Evolutionary conservation across 805 yeast genomes (phyloP).

Genomic region (Starmerella geochares): DNA sequence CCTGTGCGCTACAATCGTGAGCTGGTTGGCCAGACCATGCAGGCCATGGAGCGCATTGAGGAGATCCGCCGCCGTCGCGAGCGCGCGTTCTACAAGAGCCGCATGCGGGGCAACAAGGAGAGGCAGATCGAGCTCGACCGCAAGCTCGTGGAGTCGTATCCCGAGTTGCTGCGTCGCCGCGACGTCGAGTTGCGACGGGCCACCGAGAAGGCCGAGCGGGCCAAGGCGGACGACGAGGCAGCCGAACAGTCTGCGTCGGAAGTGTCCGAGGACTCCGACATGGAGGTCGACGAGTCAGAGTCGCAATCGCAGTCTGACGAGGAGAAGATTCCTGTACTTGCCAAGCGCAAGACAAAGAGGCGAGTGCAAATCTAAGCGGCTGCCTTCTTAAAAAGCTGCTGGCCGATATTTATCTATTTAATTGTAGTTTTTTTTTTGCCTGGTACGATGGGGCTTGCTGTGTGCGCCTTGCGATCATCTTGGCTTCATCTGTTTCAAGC

Average conservation of each 20-base stretch:
- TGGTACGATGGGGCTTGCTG: no score
- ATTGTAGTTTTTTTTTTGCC: background rate
- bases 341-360: conserved; percentile 51
- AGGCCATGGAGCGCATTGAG: conserved; percentile 92
- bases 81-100: conserved; percentile 96
- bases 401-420: conserved; percentile 6
- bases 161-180: conserved; percentile 82
- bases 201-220: conserved; percentile 44
- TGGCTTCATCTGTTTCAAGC: no score
- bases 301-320: conserved; percentile 30
- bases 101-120: conserved; percentile 96
- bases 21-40: conserved; percentile 82
- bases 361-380: conserved; percentile 16
- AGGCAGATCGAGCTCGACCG: conserved; percentile 73
- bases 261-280: conserved; percentile 40
- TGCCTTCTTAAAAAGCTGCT: background rate
- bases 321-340: conserved; percentile 42
- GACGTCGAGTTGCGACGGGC: conserved; percentile 83
- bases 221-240: conserved; percentile 39
- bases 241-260: conserved; percentile 37
- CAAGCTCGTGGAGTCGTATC: conserved; percentile 78
- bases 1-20: conserved; percentile 98
- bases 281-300: conserved; percentile 30
- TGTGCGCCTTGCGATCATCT: no score
- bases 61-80: conserved; percentile 94